Percentiles rank a stretch among this genome's conserved stretches.
These are phyloP conservation scores for Candida railenensis DNA, from an alignment of 805 yeast species.

Conservation along the genomic window DNA sequence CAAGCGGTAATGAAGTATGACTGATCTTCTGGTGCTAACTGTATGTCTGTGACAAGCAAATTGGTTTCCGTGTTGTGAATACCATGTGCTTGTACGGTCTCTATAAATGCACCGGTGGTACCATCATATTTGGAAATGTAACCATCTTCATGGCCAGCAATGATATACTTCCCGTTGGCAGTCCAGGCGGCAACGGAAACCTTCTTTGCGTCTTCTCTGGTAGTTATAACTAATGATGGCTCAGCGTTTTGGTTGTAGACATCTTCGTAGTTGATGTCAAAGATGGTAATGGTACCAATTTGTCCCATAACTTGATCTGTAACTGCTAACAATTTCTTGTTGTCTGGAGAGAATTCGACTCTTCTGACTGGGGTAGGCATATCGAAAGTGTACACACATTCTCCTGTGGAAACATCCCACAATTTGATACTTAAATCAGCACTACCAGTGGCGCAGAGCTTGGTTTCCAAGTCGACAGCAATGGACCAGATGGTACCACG, in stretches of 20 bases:
- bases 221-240: conserved; percentile 60
- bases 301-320: conserved; percentile 93
- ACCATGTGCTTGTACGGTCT: conserved; percentile 67
- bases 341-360: conserved; percentile 81
- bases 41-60: conserved; percentile 73
- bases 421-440: conserved; percentile 85
- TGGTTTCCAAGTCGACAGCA: conserved; percentile 74
- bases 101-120: conserved; percentile 66
- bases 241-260: conserved; percentile 45
- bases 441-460: conserved; percentile 78
- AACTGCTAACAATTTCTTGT: conserved; percentile 65
- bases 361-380: conserved; percentile 86
- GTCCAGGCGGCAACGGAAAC: conserved; percentile 88
- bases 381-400: conserved; percentile 68
- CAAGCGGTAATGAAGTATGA: conserved; percentile 92
- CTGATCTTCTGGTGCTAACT: conserved; percentile 74
- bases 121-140: conserved; percentile 77
- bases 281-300: conserved; percentile 72
- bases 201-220: conserved; percentile 57
- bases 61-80: conserved; percentile 48
- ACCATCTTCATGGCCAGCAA: conserved; percentile 91
- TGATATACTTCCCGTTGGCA: conserved; percentile 65
- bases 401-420: conserved; percentile 83
- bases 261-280: conserved; percentile 53
- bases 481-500: conserved; percentile 94